Evolutionary conservation across 106 monocot species (phyloP).

Genomic region (Phalaenopsis aphrodite): DNA sequence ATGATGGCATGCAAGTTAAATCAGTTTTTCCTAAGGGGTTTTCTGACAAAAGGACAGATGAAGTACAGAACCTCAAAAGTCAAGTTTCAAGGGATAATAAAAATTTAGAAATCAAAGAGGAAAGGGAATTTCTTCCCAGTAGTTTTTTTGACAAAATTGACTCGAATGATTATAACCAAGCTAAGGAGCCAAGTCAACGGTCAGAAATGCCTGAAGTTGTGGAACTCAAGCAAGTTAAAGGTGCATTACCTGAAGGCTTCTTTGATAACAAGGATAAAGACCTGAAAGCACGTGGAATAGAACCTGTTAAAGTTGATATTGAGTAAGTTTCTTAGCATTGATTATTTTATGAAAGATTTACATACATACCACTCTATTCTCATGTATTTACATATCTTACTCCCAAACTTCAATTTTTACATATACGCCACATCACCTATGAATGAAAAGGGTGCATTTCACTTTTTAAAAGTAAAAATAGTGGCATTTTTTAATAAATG

Average conservation of each 20-base stretch:
- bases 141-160: constrained; percentile 67
- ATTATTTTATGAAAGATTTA: too few relatives aligned
- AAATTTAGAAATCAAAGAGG: constrained; percentile 20
- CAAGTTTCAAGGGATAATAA: constrained; percentile 15
- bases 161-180: constrained; percentile 17
- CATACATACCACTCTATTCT: too few relatives aligned
- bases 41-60: constrained; percentile 14
- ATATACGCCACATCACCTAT: too few relatives aligned
- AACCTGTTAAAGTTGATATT: constrained; percentile 85
- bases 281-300: constrained; percentile 88
- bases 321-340: constrained; percentile 40
- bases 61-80: neutral
- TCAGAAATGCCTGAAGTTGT: constrained; percentile 7
- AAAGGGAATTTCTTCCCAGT: constrained; percentile 46
- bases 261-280: constrained; percentile 98
- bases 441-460: too few relatives aligned
- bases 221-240: constrained; percentile 35
- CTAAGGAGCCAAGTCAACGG: constrained; percentile 1
- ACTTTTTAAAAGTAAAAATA: too few relatives aligned
- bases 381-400: too few relatives aligned
- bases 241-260: constrained; percentile 83
- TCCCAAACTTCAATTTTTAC: too few relatives aligned
- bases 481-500: too few relatives aligned
- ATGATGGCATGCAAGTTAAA: constrained; percentile 23
- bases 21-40: constrained; percentile 24